phyloP scores from a whole-genome alignment of 345 rosid species.

The Dipteronia sinensis region DNA sequence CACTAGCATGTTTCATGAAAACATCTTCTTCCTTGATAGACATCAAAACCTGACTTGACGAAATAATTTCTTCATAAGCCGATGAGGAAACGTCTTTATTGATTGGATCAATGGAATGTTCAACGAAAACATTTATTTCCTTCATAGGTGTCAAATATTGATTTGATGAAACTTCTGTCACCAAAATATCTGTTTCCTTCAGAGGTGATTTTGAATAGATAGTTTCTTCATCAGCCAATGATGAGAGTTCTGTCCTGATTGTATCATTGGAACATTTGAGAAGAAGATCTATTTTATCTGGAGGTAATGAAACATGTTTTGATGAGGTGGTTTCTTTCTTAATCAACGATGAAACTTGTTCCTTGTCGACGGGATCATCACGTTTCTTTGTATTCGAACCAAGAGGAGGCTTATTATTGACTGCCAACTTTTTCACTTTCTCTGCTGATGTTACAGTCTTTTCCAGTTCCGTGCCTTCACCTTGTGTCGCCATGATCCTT shows the following conservation, averaged over 20 bases:
- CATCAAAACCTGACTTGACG: not conserved
- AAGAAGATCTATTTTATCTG: too few species aligned
- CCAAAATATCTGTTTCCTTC: too few species aligned
- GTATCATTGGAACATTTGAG: too few species aligned
- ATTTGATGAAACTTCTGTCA: constrained; percentile 6
- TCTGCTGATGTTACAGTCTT: constrained; percentile 21
- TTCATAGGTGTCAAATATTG: not conserved
- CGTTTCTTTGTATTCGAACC: constrained; percentile 20
- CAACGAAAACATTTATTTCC: not conserved
- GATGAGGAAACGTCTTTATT: constrained; percentile 4
- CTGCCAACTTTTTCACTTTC: constrained; percentile 27
- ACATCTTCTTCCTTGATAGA: not conserved
- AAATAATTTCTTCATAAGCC: constrained; percentile 20
- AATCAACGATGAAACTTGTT: constrained; percentile 9
- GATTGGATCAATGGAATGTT: not conserved
- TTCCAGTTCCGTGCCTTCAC: constrained; percentile 21
- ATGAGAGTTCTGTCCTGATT: too few species aligned
- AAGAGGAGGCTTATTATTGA: constrained; percentile 14
- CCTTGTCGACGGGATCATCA: constrained; percentile 20
- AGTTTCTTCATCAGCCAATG: too few species aligned
- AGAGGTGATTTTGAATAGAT: too few species aligned
- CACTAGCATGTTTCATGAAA: not conserved
- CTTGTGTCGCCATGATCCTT: constrained; percentile 5
- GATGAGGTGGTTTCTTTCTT: not conserved
- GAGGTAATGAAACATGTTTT: too few species aligned